These are phyloP conservation scores for Aspergillus mulundensis DNA, from an alignment of 495 filamentous ascomycete genomes.

Conservation along the genomic window DNA sequence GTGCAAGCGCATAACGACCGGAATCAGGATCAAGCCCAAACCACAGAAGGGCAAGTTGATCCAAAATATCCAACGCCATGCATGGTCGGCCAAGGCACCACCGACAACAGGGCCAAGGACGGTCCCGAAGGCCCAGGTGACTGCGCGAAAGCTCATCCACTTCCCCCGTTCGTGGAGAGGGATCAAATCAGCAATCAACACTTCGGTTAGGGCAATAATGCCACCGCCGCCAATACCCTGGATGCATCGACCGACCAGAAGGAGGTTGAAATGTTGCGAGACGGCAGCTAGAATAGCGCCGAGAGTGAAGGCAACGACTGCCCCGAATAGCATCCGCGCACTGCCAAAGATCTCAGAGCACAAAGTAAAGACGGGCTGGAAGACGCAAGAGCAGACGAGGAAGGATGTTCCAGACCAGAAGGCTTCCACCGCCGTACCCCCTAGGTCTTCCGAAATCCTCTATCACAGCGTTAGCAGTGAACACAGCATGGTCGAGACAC, in stretches of 20 bases:
- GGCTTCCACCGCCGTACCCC: slow-evolving; percentile 19
- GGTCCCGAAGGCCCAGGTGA: slow-evolving; percentile 20
- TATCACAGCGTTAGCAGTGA: too few relatives aligned
- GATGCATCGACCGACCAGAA: slow-evolving; percentile 28
- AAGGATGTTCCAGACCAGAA: slow-evolving; percentile 53
- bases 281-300: slow-evolving; percentile 40
- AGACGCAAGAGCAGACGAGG: slow-evolving; percentile 40
- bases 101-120: slow-evolving; percentile 35
- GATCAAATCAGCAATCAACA: slow-evolving; percentile 37
- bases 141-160: slow-evolving; percentile 24
- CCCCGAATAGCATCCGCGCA: slow-evolving; percentile 34
- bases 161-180: slow-evolving; percentile 33
- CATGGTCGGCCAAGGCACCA: slow-evolving; percentile 6
- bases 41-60: slow-evolving; percentile 57
- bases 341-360: slow-evolving; percentile 52
- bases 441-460: too few relatives aligned
- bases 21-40: slow-evolving; percentile 42
- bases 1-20: slow-evolving; percentile 40
- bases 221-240: slow-evolving; percentile 36
- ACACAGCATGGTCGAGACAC: too few relatives aligned
- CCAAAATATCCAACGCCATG: slow-evolving; percentile 59
- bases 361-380: slow-evolving; percentile 34
- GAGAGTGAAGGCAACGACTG: slow-evolving; percentile 32
- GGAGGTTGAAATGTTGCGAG: slow-evolving; percentile 22
- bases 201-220: slow-evolving; percentile 24